phyloP scores from a whole-genome alignment of 495 filamentous ascomycete species.

The Aspergillus bridgeri region DNA sequence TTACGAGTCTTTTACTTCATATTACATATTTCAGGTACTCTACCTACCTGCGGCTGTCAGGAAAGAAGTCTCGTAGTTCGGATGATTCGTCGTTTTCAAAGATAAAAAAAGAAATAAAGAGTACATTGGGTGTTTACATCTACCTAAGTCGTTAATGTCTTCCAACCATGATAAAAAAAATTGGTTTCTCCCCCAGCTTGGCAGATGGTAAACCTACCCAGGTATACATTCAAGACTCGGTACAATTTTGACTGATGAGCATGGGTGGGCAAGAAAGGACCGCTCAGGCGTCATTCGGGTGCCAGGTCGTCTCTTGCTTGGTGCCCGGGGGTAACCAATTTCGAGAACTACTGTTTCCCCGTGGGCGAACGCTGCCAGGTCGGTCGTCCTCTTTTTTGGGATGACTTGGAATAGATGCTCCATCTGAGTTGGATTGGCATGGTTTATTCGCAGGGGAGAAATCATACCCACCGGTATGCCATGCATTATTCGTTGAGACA shows the following conservation, averaged over 20 bases:
- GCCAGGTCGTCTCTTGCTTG: slow-evolving; percentile 80
- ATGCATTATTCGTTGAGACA: slow-evolving; percentile 29
- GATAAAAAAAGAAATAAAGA: background rate
- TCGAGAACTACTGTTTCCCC: slow-evolving; percentile 54
- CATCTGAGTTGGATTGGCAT: slow-evolving; percentile 24
- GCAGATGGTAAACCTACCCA: background rate
- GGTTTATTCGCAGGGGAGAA: slow-evolving; percentile 29
- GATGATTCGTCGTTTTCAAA: no score
- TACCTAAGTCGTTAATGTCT: background rate
- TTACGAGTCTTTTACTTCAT: no score
- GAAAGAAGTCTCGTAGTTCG: no score
- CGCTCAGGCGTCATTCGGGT: slow-evolving; percentile 43
- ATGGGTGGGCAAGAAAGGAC: slow-evolving; percentile 14
- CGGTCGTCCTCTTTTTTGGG: slow-evolving; percentile 63
- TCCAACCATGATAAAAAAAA: background rate
- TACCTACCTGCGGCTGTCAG: no score
- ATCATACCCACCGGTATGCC: slow-evolving; percentile 43
- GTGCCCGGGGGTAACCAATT: slow-evolving; percentile 70
- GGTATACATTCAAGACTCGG: background rate
- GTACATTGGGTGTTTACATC: background rate
- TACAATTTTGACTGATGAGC: slow-evolving; percentile 9
- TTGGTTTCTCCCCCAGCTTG: background rate
- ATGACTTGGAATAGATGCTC: slow-evolving; percentile 32
- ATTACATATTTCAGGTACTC: no score
- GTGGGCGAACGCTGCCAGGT: slow-evolving; percentile 43